Conservation (phyloP, 441 rosid species). For the Cnidoscolus chayamansa region DNA sequence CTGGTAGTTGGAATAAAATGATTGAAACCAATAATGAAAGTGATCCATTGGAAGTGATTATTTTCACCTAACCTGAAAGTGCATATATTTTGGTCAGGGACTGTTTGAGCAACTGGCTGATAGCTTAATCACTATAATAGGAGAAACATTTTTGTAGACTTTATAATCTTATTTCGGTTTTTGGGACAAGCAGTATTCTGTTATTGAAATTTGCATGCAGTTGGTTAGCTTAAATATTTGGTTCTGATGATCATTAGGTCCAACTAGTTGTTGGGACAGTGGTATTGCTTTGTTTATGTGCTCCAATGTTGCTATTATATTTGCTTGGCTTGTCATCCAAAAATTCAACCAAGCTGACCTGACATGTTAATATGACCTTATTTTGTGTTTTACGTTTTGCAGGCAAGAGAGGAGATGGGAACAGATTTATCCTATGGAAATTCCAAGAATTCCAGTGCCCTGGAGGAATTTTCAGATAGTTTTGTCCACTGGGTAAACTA, state of each 20-base stretch:
- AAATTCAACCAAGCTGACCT: not conserved
- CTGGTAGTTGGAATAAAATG: not conserved
- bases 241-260: not conserved
- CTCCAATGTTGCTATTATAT: too few species aligned
- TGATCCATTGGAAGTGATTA: not conserved
- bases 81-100: not conserved
- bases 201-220: not conserved
- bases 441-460: constrained; percentile 33
- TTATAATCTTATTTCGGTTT: too few species aligned
- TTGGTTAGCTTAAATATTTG: not conserved
- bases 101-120: too few species aligned
- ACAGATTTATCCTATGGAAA: constrained; percentile 35
- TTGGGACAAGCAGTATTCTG: too few species aligned
- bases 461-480: constrained; percentile 68
- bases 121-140: too few species aligned
- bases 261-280: too few species aligned
- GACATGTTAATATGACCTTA: constrained; percentile 6
- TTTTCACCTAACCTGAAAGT: not conserved
- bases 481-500: constrained; percentile 77
- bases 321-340: not conserved
- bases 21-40: not conserved
- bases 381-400: constrained; percentile 13
- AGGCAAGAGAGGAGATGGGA: constrained; percentile 53
- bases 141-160: too few species aligned
- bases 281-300: too few species aligned